Evolutionary conservation across 2,329 filamentous ascomycete species (phyloP), one percentile per base, ranked within the genome.

Genomic region (Xylariaceae sp.): DNA sequence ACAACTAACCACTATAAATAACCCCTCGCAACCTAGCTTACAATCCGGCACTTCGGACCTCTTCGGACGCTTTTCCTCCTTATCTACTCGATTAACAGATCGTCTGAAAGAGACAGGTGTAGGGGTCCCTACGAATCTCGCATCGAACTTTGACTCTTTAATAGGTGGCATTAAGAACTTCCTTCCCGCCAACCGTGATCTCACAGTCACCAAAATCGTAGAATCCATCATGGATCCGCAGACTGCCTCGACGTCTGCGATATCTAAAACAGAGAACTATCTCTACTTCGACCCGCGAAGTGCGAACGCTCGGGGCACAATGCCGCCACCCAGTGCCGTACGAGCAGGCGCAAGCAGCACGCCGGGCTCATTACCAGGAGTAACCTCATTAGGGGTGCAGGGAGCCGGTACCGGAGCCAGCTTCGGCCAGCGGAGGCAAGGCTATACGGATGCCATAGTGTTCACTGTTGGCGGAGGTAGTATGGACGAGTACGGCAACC

Each of bases 91-190:
- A 32, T 84, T 99, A 4, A 97, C 94, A 6, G 92, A 97, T 72
- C 89, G 92, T 20, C 88, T 99, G 70, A 95, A 96, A 70, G 93
- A 96, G 61, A 92, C 91, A 4, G 84, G 84, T 26, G 91, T 95
- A 15, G 85, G 93, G 1, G 83, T 85, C 42, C 81, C 81, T 6
- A 81, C 79, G 24, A 84, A 87, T 53, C 74, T 86, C 8, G 82
- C 82, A 1, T 85, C 86, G 48, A 97, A 97, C 70, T 91, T 99
- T 67, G 94, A 97, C 72, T 93, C 89, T 24, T 83, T 99, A 36
- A 92, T 97, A 58, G 93, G 91, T 5, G 93, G 93, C 36, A 93
- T 99, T 68, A 99, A 97, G 76, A 97, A 96, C 74, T 96, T 99
- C 74, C 77, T 99, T n/a, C 94, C 95, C 0, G 91, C 86, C 11